Conservation (phyloP, 1,284 basidiomycete species). For the Ceratobasidium sp. region DNA sequence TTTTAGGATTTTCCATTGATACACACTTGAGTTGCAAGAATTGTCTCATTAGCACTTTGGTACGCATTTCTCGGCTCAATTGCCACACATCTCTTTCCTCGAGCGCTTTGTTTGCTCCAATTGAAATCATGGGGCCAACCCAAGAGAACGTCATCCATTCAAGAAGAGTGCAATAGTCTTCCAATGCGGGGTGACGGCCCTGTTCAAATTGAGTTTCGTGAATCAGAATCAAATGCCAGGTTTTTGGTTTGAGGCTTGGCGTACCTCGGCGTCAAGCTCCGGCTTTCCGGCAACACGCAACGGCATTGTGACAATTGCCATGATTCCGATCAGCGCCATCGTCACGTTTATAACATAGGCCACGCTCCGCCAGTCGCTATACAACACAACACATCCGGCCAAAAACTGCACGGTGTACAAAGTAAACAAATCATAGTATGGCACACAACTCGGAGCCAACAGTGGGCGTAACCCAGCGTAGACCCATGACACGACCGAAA, state of each 20-base stretch:
- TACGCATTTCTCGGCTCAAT: conserved; percentile 21
- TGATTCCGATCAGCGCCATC: background rate
- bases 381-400: background rate
- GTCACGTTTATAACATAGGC: background rate
- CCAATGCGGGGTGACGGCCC: conserved; percentile 33
- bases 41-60: conserved; percentile 32
- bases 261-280: conserved; percentile 29
- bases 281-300: conserved; percentile 29
- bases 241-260: background rate
- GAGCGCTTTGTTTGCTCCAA: conserved; percentile 19
- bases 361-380: background rate
- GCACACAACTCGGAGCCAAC: background rate
- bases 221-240: background rate
- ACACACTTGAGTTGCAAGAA: conserved; percentile 27
- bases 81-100: conserved; percentile 40
- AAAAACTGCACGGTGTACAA: conserved; percentile 5
- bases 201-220: background rate
- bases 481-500: conserved; percentile 3
- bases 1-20: background rate
- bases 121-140: conserved; percentile 32
- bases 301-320: conserved; percentile 21
- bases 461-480: conserved; percentile 10
- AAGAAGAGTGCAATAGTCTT: conserved; percentile 33
- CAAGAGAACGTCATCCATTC: conserved; percentile 40
- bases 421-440: conserved; percentile 11